Conservation (phyloP, 176 grass and related monocot species). For the Oryza officinalis region DNA sequence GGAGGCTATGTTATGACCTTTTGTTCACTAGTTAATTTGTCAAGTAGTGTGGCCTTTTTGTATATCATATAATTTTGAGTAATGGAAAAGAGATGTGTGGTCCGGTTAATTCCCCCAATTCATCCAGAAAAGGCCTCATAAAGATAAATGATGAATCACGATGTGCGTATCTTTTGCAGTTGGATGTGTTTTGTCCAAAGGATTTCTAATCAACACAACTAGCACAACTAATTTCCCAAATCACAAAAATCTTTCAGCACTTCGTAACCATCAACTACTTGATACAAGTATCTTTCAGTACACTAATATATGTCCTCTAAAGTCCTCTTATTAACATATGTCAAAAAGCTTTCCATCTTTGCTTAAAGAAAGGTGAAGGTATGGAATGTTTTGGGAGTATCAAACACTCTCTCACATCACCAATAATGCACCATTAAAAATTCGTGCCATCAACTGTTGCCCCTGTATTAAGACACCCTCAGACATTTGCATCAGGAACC, state of each 20-base stretch:
- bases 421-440: conserved; percentile 39
- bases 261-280: background rate
- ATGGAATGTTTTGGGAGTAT: conserved; percentile 23
- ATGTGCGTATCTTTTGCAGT: background rate
- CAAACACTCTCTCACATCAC: conserved; percentile 31
- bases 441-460: conserved; percentile 4
- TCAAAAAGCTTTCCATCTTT: conserved; percentile 29
- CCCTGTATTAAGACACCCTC: background rate
- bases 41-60: background rate
- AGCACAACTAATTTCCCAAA: background rate
- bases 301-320: background rate
- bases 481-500: conserved; percentile 10
- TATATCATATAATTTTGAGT: background rate
- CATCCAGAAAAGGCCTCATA: background rate
- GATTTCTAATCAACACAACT: background rate
- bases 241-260: conserved; percentile 17
- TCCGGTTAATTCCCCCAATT: background rate
- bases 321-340: conserved; percentile 23
- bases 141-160: background rate
- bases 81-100: background rate
- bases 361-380: conserved; percentile 21
- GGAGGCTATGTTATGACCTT: background rate
- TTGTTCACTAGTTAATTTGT: background rate
- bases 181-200: background rate
- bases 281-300: background rate